Conservation (phyloP, 2,329 filamentous ascomycete species). For the Diaporthe caulivora region DNA sequence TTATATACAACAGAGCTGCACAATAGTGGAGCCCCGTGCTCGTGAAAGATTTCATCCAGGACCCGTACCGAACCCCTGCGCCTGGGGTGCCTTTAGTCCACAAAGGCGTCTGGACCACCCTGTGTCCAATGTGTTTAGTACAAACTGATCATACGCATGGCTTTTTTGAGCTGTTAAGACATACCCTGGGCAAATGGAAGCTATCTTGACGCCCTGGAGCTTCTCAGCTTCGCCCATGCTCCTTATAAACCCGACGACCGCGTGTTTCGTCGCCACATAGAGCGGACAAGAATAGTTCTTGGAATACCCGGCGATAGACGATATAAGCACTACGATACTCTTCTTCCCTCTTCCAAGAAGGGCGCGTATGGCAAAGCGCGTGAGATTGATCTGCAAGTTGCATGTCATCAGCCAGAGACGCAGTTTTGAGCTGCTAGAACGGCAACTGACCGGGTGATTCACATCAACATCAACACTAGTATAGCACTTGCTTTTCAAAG, state of each 20-base stretch:
- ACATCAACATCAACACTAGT: conserved; percentile 8
- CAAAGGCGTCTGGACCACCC: neutral
- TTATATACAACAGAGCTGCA: no score
- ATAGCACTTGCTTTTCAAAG: conserved; percentile 6
- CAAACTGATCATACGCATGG: neutral
- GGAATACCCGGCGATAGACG: conserved; percentile 49
- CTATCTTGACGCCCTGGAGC: conserved; percentile 15
- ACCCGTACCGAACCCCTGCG: neutral
- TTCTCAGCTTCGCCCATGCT: conserved; percentile 45
- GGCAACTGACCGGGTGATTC: conserved; percentile 23
- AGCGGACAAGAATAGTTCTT: conserved; percentile 48
- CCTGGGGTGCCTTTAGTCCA: conserved; percentile 19
- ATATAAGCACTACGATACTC: conserved; percentile 43
- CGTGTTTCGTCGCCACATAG: conserved; percentile 54
- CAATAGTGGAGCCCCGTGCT: no score
- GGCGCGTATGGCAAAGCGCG: conserved; percentile 23
- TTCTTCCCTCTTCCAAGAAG: conserved; percentile 21
- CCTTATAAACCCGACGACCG: conserved; percentile 52
- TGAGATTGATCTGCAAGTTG: conserved; percentile 18
- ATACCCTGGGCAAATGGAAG: conserved; percentile 14
- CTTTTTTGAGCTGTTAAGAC: neutral
- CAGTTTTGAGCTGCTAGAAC: neutral
- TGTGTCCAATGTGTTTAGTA: neutral
- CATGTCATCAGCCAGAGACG: neutral
- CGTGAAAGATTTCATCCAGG: no score